Conservation (phyloP, 768 basidiomycete genomes). For the Pleurotus eryngii region DNA sequence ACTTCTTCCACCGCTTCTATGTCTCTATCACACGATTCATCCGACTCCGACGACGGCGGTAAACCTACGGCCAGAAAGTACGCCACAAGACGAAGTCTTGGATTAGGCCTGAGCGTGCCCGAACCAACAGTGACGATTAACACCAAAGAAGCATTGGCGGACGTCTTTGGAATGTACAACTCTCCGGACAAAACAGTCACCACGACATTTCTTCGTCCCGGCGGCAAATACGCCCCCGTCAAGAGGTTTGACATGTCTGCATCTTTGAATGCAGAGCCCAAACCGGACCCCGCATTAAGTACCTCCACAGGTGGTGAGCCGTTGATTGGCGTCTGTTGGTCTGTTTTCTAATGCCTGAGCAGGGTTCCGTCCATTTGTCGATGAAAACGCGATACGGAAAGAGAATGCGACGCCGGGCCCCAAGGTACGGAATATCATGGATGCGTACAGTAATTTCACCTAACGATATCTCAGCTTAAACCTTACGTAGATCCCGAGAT, state of each 20-base stretch:
- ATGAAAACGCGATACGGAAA: slow-evolving; percentile 49
- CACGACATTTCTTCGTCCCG: slow-evolving; percentile 43
- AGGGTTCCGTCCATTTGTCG: slow-evolving; percentile 71
- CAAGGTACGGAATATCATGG: slow-evolving; percentile 24
- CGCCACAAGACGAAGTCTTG: slow-evolving; percentile 41
- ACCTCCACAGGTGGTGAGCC: slow-evolving; percentile 33
- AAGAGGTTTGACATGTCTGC: slow-evolving; percentile 63
- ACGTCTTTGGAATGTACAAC: slow-evolving; percentile 96
- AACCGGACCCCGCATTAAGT: slow-evolving; percentile 35
- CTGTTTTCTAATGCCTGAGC: slow-evolving; percentile 14
- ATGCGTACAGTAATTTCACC: slow-evolving; percentile 11
- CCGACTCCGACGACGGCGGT: background rate
- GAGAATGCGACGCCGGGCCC: slow-evolving; percentile 38
- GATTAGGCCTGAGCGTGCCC: slow-evolving; percentile 33
- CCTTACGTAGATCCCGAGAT: slow-evolving; percentile 59
- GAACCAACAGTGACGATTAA: slow-evolving; percentile 95
- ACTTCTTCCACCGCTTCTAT: slow-evolving; percentile 26
- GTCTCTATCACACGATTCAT: background rate
- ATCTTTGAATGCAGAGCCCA: slow-evolving; percentile 31
- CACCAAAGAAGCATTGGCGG: slow-evolving; percentile 90
- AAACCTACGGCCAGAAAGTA: slow-evolving; percentile 40
- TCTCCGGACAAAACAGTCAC: slow-evolving; percentile 72
- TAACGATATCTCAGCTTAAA: slow-evolving; percentile 45
- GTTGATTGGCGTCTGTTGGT: background rate
- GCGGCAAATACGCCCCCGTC: slow-evolving; percentile 72